These are phyloP conservation scores for Phytopythium mirpurense DNA, from an alignment of 352 stramenopile genomes.

Conservation along the genomic window DNA sequence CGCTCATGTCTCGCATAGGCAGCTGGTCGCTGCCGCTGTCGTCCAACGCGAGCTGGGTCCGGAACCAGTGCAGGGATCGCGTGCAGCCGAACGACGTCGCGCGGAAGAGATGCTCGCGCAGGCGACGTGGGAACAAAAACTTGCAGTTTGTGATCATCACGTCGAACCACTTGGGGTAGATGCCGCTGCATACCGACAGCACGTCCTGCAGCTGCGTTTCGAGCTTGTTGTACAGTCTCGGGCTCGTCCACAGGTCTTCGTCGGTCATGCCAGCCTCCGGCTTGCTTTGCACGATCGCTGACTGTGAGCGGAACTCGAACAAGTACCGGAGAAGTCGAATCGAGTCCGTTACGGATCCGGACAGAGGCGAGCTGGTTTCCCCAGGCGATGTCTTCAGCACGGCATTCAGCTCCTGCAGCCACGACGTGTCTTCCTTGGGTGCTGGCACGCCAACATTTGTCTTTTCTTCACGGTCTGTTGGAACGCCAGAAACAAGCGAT, in stretches of 20 bases:
- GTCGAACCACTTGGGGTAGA: slow-evolving; percentile 80
- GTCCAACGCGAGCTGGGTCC: slow-evolving; percentile 58
- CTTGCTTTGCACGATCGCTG: background rate
- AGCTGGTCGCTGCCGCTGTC: slow-evolving; percentile 17
- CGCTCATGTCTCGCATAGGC: slow-evolving; percentile 12
- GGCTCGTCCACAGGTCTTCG: slow-evolving; percentile 59
- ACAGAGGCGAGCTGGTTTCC: slow-evolving; percentile 1
- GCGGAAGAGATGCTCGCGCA: slow-evolving; percentile 69
- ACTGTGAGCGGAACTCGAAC: slow-evolving; percentile 34
- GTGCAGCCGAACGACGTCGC: slow-evolving; percentile 78
- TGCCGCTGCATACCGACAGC: slow-evolving; percentile 75
- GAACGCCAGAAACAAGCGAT: background rate
- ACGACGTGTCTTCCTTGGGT: slow-evolving; percentile 11
- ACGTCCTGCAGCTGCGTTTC: slow-evolving; percentile 77
- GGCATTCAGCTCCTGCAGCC: slow-evolving; percentile 12
- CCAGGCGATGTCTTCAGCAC: background rate
- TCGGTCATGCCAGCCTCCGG: slow-evolving; percentile 6
- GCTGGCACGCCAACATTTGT: no score
- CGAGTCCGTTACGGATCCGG: slow-evolving; percentile 33
- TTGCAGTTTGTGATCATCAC: slow-evolving; percentile 66
- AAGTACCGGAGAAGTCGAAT: slow-evolving; percentile 56
- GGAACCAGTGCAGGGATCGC: slow-evolving; percentile 78
- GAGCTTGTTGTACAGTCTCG: slow-evolving; percentile 76
- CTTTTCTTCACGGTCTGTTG: background rate
- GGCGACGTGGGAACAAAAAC: slow-evolving; percentile 75